Base-by-base conservation (phyloP, 306 rosid species). In the Malus sylvestris region DNA sequence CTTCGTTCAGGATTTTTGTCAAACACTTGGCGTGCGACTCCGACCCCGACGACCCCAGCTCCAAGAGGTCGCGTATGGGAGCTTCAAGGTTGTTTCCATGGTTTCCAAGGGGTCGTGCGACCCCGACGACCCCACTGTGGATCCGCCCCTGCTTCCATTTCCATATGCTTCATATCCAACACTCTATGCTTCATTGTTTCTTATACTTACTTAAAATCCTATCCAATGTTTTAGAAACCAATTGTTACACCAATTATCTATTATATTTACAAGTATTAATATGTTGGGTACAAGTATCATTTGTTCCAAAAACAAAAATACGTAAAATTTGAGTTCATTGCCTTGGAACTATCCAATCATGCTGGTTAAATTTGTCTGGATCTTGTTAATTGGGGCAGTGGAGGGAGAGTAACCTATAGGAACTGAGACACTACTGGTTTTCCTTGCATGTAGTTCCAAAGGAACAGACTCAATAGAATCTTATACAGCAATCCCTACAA, bases 401-500 rank as follows among this genome's bases (percentile, higher is more conserved):
- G 45, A 9, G 45, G 12, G 45, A 2, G 3, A 42, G 45, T 42
- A 42, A 42, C 3, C 44, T 64, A 32, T 32, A 59, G 57, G 73
- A 23, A 69, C 35, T 3, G 10, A 45, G 33, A 69, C 38, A 8
- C 15, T 33, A 35, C 32, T 62, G 61, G 67, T 51, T 59, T 61
- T 70, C 61, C 20, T 78, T 78, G 33, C 83, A 77, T 51, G 70
- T 75, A 46, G 71, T 67, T 81, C 85, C 85, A 85, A 84, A 89
- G 91, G 89, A 89, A 82, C 95, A 86, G 74, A 87, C 86, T 85
- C 91, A 88, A 82, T 89, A 85, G 91, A 92, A 92, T 88, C 89
- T 86, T 84, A 78, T 78, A 82, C 76, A 82, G 77, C 67, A 76
- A 79, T 72, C 80, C 83, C 83, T 87, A 82, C 75, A 63, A 75